Base-by-base conservation (phyloP, 2,329 filamentous ascomycete species). In the Alternaria ethzedia region DNA sequence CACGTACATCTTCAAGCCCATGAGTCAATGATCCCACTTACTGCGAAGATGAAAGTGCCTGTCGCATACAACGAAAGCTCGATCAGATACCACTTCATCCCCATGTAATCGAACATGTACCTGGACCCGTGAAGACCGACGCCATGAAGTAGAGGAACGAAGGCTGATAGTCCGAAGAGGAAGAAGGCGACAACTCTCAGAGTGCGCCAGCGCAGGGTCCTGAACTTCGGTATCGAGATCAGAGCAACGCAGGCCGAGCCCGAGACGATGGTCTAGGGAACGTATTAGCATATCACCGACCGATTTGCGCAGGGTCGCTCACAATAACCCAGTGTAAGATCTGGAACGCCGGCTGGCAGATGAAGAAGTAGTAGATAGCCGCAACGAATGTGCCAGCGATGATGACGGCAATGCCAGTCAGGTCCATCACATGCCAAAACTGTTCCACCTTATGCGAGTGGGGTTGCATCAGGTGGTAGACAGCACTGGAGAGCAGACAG, bases 1-100 rank as follows among this genome's bases (percentile, higher is more conserved):
- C 32, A 36, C 4, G 3, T 36, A 4, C n/a, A 4, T 0, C 4
- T 9, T 2, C 7, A 5, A n/a, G 2, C 1, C 0, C 4, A 10
- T 0, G 15, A n/a, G 32, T 15, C 0, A n/a, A 36, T 2, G 4
- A n/a, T 3, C 15, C 0, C 15, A 9, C 32, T 36, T n/a, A 36
- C 32, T 3, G 32, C 32, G 32, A 36, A 36, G 0, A 36, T 36
- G 0, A 36, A 4, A n/a, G 32, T 36, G 15, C 32, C 32, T 0
- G 15, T 1, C n/a, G 32, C 32, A n/a, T 36, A 36, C 15, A 36
- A n/a, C 2, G 32, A 4, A 10, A 36, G 32, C 32, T 36, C 32
- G 1, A 36, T 36, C 15, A 36, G 1, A 2, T 36, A 36, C 32
- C 32, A 36, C 2, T 36, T n/a, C 32, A 36, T 36, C 5, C 32